Percentiles rank a stretch among this genome's conserved stretches.
phyloP scores from a whole-genome alignment of 305 asterid species.

The Coffea humblotiana region DNA sequence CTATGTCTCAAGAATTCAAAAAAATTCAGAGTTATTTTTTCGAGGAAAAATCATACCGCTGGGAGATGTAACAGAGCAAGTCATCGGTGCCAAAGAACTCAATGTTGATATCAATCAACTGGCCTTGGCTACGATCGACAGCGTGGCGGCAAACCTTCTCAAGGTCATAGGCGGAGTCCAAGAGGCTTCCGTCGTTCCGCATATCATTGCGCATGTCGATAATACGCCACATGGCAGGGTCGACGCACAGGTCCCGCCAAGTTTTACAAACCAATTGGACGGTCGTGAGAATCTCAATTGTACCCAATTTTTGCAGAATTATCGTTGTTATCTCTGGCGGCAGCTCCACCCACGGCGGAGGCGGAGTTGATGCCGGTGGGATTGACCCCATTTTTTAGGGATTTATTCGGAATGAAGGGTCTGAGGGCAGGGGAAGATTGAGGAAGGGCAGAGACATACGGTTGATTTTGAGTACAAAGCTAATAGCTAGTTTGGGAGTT shows the following conservation, averaged over 20 bases:
- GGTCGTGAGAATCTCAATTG: constrained; percentile 33
- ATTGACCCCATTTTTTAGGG: not conserved
- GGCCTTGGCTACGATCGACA: constrained; percentile 20
- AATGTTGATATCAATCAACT: not conserved
- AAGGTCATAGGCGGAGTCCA: not conserved
- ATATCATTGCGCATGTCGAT: constrained; percentile 4
- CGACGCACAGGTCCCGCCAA: constrained; percentile 42
- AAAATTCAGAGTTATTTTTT: too few relatives aligned
- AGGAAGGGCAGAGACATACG: too few relatives aligned
- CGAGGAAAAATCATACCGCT: not conserved
- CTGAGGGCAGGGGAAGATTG: not conserved
- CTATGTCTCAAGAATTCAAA: too few relatives aligned
- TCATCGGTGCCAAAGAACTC: not conserved
- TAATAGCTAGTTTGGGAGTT: too few relatives aligned
- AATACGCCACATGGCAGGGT: constrained; percentile 42
- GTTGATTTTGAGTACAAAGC: too few relatives aligned
- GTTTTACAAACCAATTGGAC: constrained; percentile 36
- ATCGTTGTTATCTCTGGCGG: constrained; percentile 44
- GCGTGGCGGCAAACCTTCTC: constrained; percentile 7
- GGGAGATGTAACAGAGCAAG: constrained; percentile 2
- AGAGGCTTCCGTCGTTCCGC: not conserved
- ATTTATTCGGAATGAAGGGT: not conserved
- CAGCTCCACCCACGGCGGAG: constrained; percentile 39
- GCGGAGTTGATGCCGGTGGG: not conserved
- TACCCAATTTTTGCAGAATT: constrained; percentile 41